Percentiles rank a stretch among this genome's conserved stretches.
These are phyloP conservation scores for Aspergillus ibericus DNA, from an alignment of 2,329 filamentous ascomycete species.

Conservation along the genomic window DNA sequence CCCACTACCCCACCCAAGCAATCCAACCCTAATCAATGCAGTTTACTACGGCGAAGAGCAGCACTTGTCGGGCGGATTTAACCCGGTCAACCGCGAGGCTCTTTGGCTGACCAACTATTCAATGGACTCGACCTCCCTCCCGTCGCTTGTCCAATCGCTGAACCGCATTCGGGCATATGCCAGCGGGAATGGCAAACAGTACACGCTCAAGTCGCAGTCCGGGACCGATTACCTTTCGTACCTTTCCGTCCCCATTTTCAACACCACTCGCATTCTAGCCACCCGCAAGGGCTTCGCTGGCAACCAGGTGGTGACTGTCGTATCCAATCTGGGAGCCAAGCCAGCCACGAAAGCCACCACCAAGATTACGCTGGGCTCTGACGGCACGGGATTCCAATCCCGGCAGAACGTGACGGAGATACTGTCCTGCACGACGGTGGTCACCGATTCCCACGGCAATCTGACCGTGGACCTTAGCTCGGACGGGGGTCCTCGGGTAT, in stretches of 20 bases:
- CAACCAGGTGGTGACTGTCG: constrained; percentile 38
- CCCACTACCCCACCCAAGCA: not conserved
- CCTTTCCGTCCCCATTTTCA: constrained; percentile 37
- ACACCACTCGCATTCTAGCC: constrained; percentile 44
- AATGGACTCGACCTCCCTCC: constrained; percentile 49
- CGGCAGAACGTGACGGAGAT: constrained; percentile 5
- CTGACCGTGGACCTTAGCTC: constrained; percentile 5
- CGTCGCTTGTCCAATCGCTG: constrained; percentile 36
- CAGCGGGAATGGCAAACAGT: constrained; percentile 51
- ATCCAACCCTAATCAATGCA: not conserved
- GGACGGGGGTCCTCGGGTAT: constrained; percentile 5
- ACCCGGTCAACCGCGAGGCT: constrained; percentile 55
- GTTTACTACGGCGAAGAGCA: constrained; percentile 67
- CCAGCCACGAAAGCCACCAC: constrained; percentile 5
- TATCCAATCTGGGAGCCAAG: constrained; percentile 42
- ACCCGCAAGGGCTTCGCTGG: constrained; percentile 45
- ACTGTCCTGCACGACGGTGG: constrained; percentile 1
- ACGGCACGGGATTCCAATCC: constrained; percentile 1
- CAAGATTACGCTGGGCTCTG: not conserved
- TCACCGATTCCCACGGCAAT: constrained; percentile 1
- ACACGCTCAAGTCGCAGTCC: not conserved
- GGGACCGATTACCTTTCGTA: constrained; percentile 28
- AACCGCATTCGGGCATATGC: constrained; percentile 29
- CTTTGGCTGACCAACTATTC: constrained; percentile 57
- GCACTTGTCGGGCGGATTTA: constrained; percentile 52